Conservation (phyloP, 2,329 filamentous ascomycete species). For the Exutisphaerella laricina region DNA sequence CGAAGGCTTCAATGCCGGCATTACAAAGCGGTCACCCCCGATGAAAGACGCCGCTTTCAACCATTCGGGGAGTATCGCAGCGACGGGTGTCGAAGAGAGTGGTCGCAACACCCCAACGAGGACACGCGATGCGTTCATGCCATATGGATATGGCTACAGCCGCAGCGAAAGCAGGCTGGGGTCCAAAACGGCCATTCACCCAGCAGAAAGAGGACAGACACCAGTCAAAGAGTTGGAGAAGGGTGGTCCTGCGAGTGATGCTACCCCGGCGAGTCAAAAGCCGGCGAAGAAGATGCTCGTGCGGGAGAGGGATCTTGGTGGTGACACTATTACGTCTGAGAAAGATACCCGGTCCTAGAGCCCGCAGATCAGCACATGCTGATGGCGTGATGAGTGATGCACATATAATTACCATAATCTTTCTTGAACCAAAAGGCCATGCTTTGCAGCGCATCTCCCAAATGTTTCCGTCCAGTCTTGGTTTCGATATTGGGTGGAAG, state of each 20-base stretch:
- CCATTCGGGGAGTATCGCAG: slow-evolving; percentile 6
- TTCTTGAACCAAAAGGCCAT: not conserved
- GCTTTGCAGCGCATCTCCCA: not conserved
- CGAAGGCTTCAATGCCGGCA: slow-evolving; percentile 34
- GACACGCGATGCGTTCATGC: slow-evolving; percentile 32
- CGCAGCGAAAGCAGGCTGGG: slow-evolving; percentile 23
- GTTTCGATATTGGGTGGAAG: not conserved
- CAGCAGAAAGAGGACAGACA: slow-evolving; percentile 22
- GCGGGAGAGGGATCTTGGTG: slow-evolving; percentile 18
- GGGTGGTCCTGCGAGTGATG: slow-evolving; percentile 6
- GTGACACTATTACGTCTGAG: slow-evolving; percentile 5
- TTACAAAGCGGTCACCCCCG: slow-evolving; percentile 29
- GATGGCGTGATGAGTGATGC: slow-evolving; percentile 1
- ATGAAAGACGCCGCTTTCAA: slow-evolving; percentile 15
- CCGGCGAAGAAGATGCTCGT: slow-evolving; percentile 17
- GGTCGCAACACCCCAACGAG: slow-evolving; percentile 26
- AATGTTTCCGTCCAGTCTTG: too few relatives aligned
- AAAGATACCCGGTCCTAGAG: slow-evolving; percentile 2
- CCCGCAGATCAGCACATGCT: not conserved
- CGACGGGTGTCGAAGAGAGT: slow-evolving; percentile 9
- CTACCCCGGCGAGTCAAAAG: slow-evolving; percentile 14
- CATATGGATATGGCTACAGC: slow-evolving; percentile 31
- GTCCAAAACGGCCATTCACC: slow-evolving; percentile 9
- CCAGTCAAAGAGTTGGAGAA: slow-evolving; percentile 22
- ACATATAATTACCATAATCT: not conserved